phyloP scores from a whole-genome alignment of 1,284 basidiomycete species.

The Moniliella sp. region DNA sequence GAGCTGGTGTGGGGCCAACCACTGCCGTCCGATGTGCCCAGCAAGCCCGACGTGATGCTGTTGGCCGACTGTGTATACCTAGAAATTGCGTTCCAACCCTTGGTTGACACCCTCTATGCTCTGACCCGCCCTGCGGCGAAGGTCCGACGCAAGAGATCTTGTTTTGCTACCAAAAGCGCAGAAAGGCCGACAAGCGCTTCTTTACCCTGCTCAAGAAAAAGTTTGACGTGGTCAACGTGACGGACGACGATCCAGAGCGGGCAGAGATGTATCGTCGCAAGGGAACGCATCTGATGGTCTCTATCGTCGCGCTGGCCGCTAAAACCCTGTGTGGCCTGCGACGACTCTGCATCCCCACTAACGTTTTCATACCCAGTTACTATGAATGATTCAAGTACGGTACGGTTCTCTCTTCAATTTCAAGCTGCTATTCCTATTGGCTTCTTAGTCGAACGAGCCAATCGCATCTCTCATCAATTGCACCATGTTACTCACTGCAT shows the following conservation, averaged over 20 bases:
- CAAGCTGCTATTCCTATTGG: too few species aligned
- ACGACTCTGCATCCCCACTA: too few species aligned
- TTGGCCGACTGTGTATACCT: constrained; percentile 68
- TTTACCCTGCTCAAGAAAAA: constrained; percentile 58
- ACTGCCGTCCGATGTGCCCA: constrained; percentile 27
- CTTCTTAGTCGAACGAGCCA: too few species aligned
- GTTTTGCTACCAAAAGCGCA: constrained; percentile 79
- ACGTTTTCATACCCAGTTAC: too few species aligned
- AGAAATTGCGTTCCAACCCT: constrained; percentile 61
- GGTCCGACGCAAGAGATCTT: constrained; percentile 40
- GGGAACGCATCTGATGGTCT: constrained; percentile 18
- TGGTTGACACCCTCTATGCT: constrained; percentile 56
- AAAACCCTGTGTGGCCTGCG: too few species aligned
- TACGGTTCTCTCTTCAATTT: too few species aligned
- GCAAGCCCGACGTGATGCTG: constrained; percentile 41
- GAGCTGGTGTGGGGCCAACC: constrained; percentile 28
- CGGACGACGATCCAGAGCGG: constrained; percentile 15
- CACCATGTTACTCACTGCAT: too few species aligned
- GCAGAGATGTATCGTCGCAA: constrained; percentile 12
- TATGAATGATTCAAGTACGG: too few species aligned
- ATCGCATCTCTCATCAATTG: too few species aligned
- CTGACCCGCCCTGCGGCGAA: constrained; percentile 37
- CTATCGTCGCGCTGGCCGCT: too few species aligned
- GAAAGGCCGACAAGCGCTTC: constrained; percentile 81
- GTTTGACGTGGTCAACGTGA: constrained; percentile 55